Evolutionary conservation across 257 asterid genomes (phyloP).

Genomic region (Penstemon eatonii): DNA sequence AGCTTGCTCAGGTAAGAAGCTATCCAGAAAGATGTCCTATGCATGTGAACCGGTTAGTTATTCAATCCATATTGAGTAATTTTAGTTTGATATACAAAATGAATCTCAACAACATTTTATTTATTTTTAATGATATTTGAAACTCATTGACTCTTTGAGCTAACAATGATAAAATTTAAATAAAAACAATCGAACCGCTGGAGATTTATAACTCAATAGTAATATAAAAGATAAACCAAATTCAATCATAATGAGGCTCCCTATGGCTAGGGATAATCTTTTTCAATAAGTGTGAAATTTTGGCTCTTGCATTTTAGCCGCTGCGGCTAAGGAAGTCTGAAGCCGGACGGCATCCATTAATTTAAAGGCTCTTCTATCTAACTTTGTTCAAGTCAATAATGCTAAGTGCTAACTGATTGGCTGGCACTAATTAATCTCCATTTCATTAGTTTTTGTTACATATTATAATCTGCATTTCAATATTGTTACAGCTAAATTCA

Average conservation of each 20-base stretch:
- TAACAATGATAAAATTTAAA: no score
- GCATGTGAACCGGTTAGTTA: slow-evolving; percentile 50
- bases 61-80: no score
- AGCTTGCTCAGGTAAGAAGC: slow-evolving; percentile 25
- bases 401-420: slow-evolving; percentile 27
- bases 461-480: slow-evolving; percentile 23
- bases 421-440: background rate
- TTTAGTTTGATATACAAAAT: no score
- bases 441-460: background rate
- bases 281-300: slow-evolving; percentile 9
- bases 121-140: no score
- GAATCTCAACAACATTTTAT: no score
- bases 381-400: slow-evolving; percentile 27
- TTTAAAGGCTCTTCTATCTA: slow-evolving; percentile 25
- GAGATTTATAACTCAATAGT: background rate
- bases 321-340: slow-evolving; percentile 20
- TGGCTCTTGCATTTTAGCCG: slow-evolving; percentile 17
- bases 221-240: background rate
- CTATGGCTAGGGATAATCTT: slow-evolving; percentile 5
- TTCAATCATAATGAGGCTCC: background rate
- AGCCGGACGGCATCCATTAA: slow-evolving; percentile 27
- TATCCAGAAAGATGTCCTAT: slow-evolving; percentile 11
- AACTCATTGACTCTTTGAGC: no score
- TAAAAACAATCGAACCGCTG: slow-evolving; percentile 14
- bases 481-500: slow-evolving; percentile 31